Conservation (phyloP, 1,284 basidiomycete species). For the Sanghuangporus weigelae region DNA sequence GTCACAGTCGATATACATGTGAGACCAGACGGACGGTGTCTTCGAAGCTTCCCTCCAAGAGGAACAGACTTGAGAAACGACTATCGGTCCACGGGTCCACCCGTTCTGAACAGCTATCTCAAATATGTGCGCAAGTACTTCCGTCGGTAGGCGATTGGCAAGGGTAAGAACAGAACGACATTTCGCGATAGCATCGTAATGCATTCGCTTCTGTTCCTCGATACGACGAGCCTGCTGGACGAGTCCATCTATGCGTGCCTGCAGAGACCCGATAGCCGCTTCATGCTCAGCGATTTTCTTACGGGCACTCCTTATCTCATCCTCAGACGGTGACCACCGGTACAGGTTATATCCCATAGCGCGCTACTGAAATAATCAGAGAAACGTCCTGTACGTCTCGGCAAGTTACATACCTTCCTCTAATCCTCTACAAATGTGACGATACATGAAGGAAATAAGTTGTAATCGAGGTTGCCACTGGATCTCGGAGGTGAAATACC, state of each 20-base stretch:
- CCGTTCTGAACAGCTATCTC: slow-evolving; percentile 44
- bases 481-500: too few species aligned
- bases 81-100: slow-evolving; percentile 51
- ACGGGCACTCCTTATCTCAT: slow-evolving; percentile 11
- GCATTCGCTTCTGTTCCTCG: slow-evolving; percentile 37
- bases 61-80: slow-evolving; percentile 54
- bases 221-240: slow-evolving; percentile 37
- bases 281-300: slow-evolving; percentile 14
- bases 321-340: slow-evolving; percentile 9
- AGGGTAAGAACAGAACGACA: slow-evolving; percentile 48
- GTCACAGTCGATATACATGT: slow-evolving; percentile 48
- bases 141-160: slow-evolving; percentile 48
- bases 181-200: slow-evolving; percentile 36
- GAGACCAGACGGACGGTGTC: slow-evolving; percentile 52
- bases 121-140: slow-evolving; percentile 53
- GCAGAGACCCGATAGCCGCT: neutral
- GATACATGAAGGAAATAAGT: too few species aligned
- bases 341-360: slow-evolving; percentile 1
- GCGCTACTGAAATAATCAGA: neutral
- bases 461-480: too few species aligned
- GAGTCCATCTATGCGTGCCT: slow-evolving; percentile 22
- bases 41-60: slow-evolving; percentile 51
- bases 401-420: neutral
- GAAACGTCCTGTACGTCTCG: neutral
- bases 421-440: too few species aligned